A percentile compares a stretch with the other conserved stretches of the same genome.
Conservation (phyloP, 768 basidiomycete genomes). For the Lactarius deliciosus region DNA sequence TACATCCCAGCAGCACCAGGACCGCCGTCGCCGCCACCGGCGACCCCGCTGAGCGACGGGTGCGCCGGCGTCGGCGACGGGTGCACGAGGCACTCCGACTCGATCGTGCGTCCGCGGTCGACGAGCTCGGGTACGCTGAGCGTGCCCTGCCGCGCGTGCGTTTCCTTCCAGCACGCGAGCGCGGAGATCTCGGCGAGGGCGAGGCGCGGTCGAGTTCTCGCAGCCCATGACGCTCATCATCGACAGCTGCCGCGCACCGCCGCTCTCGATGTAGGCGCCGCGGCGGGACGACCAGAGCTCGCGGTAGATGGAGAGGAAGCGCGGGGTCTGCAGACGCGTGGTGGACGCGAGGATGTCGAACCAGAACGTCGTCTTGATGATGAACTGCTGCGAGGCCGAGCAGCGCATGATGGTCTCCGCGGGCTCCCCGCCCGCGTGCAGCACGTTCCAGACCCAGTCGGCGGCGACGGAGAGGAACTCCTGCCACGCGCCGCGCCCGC, state of each 20-base stretch:
- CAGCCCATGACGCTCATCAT: slow-evolving; percentile 88
- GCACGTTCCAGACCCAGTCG: slow-evolving; percentile 50
- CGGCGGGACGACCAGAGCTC: slow-evolving; percentile 51
- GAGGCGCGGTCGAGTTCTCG: slow-evolving; percentile 75
- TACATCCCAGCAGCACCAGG: not conserved
- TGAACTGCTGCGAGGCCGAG: slow-evolving; percentile 58
- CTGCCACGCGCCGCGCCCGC: slow-evolving; percentile 69
- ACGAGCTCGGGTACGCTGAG: slow-evolving; percentile 66
- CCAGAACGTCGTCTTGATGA: slow-evolving; percentile 84
- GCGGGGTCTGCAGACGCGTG: slow-evolving; percentile 60
- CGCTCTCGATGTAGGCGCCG: slow-evolving; percentile 39
- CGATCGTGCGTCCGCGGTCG: slow-evolving; percentile 51
- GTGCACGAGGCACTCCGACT: slow-evolving; percentile 43
- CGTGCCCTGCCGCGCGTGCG: slow-evolving; percentile 39
- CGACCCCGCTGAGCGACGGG: slow-evolving; percentile 15
- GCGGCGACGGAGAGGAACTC: slow-evolving; percentile 63
- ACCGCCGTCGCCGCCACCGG: not conserved
- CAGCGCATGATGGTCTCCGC: slow-evolving; percentile 48
- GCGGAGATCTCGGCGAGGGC: slow-evolving; percentile 72
- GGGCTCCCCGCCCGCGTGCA: slow-evolving; percentile 44
- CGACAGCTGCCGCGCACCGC: slow-evolving; percentile 38
- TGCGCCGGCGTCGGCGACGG: slow-evolving; percentile 30
- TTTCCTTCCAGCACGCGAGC: slow-evolving; percentile 65
- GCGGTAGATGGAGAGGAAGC: slow-evolving; percentile 56
- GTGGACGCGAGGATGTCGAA: slow-evolving; percentile 81